Evolutionary conservation across 768 basidiomycete genomes (phyloP), one percentile per base, ranked within the genome.

Genomic region (Mycena chlorophos): DNA sequence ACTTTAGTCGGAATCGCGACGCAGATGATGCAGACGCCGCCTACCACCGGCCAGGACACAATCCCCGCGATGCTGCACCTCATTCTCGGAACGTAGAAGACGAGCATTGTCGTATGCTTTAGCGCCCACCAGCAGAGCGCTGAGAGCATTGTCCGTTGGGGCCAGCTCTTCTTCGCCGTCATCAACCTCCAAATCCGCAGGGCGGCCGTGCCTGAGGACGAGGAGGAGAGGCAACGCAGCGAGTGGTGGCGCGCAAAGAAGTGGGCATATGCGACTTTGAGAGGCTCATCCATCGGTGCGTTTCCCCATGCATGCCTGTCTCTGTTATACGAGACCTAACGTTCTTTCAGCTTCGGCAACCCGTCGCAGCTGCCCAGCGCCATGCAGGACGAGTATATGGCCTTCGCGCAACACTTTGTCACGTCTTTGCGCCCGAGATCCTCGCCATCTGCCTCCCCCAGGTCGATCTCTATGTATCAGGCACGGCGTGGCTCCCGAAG

Each of bases 201-300:
- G 50, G 82, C 84, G 2, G 79, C 77, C 20, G 79, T 92, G 0
- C 87, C 89, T 2, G 82, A 78, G 26, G 84, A 89, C 54, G 81
- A 85, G 57, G 88, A 91, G 4, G 88, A 88, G 17, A 76, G 88
- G 31, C 90, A 94, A 72, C 78, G 77, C 46, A 82, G 78, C 45
- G 88, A 91, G 63, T 96, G 94, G 93, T 92, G 91, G 89, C 88
- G 86, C 66, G 81, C 87, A 10, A 95, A 95, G 74, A 96, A 96
- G 67, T 95, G 93, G 94, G 90, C 93, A 1, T 94, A 87, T 66
- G 83, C 80, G n/a, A 84, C 83, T 75, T 96, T 8, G 88, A 89
- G 31, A 76, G 86, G 23, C 73, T 94, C 16, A 93, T 94, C 79
- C 87, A 88, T 64, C 79, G 88, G 81, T 86, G 52, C 4, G 66